A percentile compares a stretch with the other conserved stretches of the same genome.
Evolutionary conservation across 1,284 basidiomycete species (phyloP).

Genomic region (Irpex sp.): DNA sequence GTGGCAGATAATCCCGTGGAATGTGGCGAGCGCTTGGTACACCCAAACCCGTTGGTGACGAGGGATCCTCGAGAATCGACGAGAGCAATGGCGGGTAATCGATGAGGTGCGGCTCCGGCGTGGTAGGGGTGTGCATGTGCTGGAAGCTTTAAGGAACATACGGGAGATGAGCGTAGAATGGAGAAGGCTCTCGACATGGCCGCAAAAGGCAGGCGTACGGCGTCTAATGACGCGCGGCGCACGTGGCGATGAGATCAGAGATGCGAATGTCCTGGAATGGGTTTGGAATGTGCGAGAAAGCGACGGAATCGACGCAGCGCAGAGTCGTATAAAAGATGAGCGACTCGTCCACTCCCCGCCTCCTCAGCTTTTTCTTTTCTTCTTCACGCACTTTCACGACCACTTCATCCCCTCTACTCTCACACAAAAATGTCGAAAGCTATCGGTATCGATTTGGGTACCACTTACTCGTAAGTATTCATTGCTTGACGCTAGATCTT

Average conservation of each 20-base stretch:
- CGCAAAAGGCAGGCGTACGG: background rate
- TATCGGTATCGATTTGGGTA: conserved; percentile 91
- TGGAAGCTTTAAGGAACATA: background rate
- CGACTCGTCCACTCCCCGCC: conserved; percentile 6
- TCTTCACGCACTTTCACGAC: conserved; percentile 10
- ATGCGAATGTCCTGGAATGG: conserved; percentile 15
- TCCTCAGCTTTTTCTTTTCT: conserved; percentile 12
- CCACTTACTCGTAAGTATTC: conserved; percentile 73
- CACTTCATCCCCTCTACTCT: background rate
- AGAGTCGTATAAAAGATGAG: conserved; percentile 13
- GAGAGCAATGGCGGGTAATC: background rate
- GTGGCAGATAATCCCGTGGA: background rate
- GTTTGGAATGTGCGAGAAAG: conserved; percentile 18
- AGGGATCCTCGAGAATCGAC: background rate
- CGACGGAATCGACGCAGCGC: conserved; percentile 11
- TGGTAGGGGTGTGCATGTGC: background rate
- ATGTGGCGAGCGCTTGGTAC: background rate
- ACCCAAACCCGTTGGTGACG: background rate
- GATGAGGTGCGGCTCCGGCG: background rate
- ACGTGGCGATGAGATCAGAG: conserved; percentile 4
- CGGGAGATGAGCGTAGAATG: background rate
- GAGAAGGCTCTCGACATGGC: conserved; percentile 6
- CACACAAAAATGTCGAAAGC: conserved; percentile 63
- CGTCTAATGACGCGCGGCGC: conserved; percentile 2
- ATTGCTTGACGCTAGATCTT: background rate